These are phyloP conservation scores for Takashimella tepidaria DNA, from an alignment of 1,284 basidiomycete species.

Conservation along the genomic window DNA sequence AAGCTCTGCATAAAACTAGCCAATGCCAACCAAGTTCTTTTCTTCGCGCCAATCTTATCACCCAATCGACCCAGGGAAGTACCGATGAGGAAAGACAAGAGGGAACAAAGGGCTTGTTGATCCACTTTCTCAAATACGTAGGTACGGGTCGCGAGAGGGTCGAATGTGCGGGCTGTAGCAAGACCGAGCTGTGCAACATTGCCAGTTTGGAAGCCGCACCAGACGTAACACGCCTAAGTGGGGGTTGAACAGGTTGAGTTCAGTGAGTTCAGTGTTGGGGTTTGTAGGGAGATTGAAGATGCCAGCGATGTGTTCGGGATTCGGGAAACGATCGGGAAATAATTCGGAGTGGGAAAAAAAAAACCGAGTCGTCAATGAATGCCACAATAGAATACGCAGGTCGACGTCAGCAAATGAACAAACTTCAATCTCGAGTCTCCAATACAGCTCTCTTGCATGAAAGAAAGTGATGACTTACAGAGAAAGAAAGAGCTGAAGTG, in stretches of 20 bases:
- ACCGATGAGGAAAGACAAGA: constrained; percentile 60
- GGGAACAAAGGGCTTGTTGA: constrained; percentile 70
- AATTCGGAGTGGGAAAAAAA: neutral
- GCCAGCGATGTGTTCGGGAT: neutral
- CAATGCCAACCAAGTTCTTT: constrained; percentile 66
- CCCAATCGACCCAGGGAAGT: constrained; percentile 47
- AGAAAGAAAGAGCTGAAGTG: constrained; percentile 69
- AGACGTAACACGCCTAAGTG: constrained; percentile 64
- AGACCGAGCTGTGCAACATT: constrained; percentile 56
- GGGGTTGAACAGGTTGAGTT: neutral
- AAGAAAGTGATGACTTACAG: constrained; percentile 33
- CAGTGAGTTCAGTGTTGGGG: too few species aligned
- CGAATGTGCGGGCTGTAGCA: constrained; percentile 62
- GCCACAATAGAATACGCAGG: too few species aligned
- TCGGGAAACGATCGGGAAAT: neutral
- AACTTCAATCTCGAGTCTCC: too few species aligned
- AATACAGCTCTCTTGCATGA: too few species aligned
- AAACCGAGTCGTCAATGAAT: neutral
- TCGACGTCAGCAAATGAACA: neutral
- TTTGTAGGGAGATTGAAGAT: too few species aligned
- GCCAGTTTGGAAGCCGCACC: constrained; percentile 55
- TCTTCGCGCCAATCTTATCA: constrained; percentile 60
- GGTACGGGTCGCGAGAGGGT: constrained; percentile 51
- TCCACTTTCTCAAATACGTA: constrained; percentile 65
- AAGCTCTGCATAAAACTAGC: constrained; percentile 69